A percentile compares a stretch with the other conserved stretches of the same genome.
These are phyloP conservation scores for Gloeophyllum trabeum DNA, from an alignment of 768 basidiomycete species.

Conservation along the genomic window DNA sequence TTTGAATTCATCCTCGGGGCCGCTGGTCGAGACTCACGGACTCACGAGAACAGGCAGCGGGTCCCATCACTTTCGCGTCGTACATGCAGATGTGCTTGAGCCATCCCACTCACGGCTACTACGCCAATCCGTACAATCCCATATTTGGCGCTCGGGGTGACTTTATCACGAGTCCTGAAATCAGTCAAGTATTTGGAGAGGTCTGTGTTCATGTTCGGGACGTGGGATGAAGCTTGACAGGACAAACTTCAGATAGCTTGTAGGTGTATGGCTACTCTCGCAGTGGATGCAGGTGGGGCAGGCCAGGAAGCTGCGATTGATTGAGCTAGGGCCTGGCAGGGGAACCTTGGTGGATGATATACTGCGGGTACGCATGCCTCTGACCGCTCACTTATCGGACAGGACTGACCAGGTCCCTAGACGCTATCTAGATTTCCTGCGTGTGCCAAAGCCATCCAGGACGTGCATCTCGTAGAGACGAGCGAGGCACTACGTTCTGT, in stretches of 20 bases:
- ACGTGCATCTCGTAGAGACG: conserved; percentile 76
- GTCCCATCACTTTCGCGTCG: conserved; percentile 77
- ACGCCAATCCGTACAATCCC: conserved; percentile 60
- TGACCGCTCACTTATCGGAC: too few species aligned
- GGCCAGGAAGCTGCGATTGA: conserved; percentile 45
- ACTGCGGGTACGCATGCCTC: conserved; percentile 48
- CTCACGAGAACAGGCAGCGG: conserved; percentile 51
- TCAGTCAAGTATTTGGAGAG: conserved; percentile 94
- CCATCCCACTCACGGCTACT: conserved; percentile 89
- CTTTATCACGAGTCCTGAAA: conserved; percentile 95
- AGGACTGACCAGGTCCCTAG: too few species aligned
- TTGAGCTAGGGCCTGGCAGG: conserved; percentile 91
- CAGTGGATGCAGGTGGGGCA: conserved; percentile 53
- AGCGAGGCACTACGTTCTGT: conserved; percentile 53
- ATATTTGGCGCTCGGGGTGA: conserved; percentile 86
- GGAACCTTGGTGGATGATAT: conserved; percentile 91
- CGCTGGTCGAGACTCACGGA: neutral
- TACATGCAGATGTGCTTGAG: conserved; percentile 90
- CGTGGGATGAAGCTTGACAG: conserved; percentile 14
- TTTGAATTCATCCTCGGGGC: conserved; percentile 12
- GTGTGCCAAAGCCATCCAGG: conserved; percentile 20
- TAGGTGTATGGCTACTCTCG: conserved; percentile 78
- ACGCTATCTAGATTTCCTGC: conserved; percentile 38
- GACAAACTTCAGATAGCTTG: conserved; percentile 48
- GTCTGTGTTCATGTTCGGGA: conserved; percentile 30